Conservation (phyloP, 257 asterid genomes). For the Penstemon barbatus region DNA sequence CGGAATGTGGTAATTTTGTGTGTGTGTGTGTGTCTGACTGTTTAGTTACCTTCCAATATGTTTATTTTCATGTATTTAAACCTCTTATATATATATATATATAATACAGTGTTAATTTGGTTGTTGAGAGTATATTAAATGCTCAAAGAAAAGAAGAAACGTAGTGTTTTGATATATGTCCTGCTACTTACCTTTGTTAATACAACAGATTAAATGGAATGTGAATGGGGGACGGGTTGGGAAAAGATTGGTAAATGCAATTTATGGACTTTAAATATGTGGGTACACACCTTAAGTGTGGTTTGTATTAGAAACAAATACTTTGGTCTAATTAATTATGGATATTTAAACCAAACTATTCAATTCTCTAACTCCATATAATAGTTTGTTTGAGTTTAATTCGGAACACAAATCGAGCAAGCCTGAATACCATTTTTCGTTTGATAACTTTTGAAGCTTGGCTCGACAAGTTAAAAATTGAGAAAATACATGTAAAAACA, state of each 20-base stretch:
- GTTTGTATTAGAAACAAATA: too few species aligned
- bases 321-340: too few species aligned
- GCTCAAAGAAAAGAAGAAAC: slow-evolving; percentile 2
- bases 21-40: background rate
- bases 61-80: background rate
- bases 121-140: slow-evolving; percentile 4
- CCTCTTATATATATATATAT: too few species aligned
- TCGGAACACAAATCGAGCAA: too few species aligned
- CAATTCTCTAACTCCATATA: too few species aligned
- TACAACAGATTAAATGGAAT: background rate
- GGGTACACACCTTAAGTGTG: background rate
- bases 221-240: background rate
- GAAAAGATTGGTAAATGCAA: background rate
- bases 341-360: too few species aligned
- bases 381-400: too few species aligned
- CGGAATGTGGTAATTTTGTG: slow-evolving; percentile 6
- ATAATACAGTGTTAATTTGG: background rate
- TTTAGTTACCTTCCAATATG: background rate
- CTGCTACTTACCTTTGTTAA: background rate
- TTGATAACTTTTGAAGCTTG: too few species aligned
- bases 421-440: too few species aligned
- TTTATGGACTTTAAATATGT: background rate
- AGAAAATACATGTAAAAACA: too few species aligned
- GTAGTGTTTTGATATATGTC: background rate
- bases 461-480: too few species aligned